These are phyloP conservation scores for Coemansia sp. DNA, from an alignment of 192 early-diverging fungal species.

Conservation along the genomic window DNA sequence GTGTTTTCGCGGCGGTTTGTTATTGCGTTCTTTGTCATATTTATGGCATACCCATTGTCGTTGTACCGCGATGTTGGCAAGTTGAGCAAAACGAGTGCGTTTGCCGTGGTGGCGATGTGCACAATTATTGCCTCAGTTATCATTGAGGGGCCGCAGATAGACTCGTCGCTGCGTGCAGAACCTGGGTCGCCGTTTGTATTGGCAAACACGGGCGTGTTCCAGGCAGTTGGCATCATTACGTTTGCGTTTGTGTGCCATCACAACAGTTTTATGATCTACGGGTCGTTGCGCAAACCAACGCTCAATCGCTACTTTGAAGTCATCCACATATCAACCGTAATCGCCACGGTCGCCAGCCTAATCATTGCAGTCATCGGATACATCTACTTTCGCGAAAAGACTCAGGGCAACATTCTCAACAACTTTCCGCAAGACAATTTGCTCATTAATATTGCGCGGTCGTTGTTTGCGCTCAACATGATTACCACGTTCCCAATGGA, in stretches of 20 bases:
- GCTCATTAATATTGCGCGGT: conserved; percentile 82
- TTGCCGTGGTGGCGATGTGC: conserved; percentile 79
- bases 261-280: conserved; percentile 91
- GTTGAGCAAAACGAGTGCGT: conserved; percentile 82
- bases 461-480: conserved; percentile 92
- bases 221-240: conserved; percentile 86
- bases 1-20: conserved; percentile 71
- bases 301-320: conserved; percentile 82
- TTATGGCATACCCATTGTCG: conserved; percentile 81
- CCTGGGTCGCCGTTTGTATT: conserved; percentile 32
- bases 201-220: conserved; percentile 64
- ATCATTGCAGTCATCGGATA: conserved; percentile 74
- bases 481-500: conserved; percentile 91
- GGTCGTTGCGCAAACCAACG: conserved; percentile 78
- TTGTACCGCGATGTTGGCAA: conserved; percentile 85
- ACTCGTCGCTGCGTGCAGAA: conserved; percentile 49
- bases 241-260: conserved; percentile 98
- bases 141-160: conserved; percentile 66
- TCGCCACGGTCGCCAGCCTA: conserved; percentile 71
- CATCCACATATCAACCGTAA: conserved; percentile 73
- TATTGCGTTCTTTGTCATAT: conserved; percentile 73
- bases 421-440: conserved; percentile 78
- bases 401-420: conserved; percentile 85
- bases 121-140: conserved; percentile 73
- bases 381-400: conserved; percentile 79